Percentiles rank a stretch among this genome's conserved stretches.
Evolutionary conservation across 1,139 yeast species (phyloP).

Genomic region (Eremothecium gossypii): DNA sequence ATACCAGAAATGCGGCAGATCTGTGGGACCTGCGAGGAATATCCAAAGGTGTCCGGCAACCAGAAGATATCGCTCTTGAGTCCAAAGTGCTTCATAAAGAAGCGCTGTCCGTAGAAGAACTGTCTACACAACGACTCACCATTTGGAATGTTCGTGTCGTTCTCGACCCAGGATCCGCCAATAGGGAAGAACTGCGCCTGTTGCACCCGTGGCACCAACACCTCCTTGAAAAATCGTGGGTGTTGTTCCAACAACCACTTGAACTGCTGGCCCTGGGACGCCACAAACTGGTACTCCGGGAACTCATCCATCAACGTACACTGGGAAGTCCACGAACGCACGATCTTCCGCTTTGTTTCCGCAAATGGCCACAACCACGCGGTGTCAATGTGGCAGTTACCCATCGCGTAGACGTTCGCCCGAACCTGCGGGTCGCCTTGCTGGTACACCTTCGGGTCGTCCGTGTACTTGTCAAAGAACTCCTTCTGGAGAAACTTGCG

Average conservation of each 20-base stretch:
- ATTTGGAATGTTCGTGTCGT: constrained; percentile 87
- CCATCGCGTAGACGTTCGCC: constrained; percentile 66
- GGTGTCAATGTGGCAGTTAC: constrained; percentile 95
- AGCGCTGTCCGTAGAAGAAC: constrained; percentile 82
- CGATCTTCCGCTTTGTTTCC: constrained; percentile 83
- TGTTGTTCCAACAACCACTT: constrained; percentile 83
- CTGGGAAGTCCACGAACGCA: constrained; percentile 94
- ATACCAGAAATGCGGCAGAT: constrained; percentile 78
- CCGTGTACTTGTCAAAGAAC: constrained; percentile 55
- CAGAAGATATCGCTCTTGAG: constrained; percentile 66
- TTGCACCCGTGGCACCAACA: constrained; percentile 52
- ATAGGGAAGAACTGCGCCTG: constrained; percentile 76
- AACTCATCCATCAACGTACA: constrained; percentile 72
- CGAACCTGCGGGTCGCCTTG: constrained; percentile 27
- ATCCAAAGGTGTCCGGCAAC: constrained; percentile 97
- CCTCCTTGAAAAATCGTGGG: constrained; percentile 61
- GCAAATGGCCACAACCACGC: constrained; percentile 99
- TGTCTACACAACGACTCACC: constrained; percentile 90
- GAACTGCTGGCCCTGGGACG: constrained; percentile 93
- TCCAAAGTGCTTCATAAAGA: constrained; percentile 72
- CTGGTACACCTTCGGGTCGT: constrained; percentile 53
- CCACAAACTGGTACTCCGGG: constrained; percentile 90
- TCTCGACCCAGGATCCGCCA: constrained; percentile 98
- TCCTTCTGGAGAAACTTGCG: constrained; percentile 52
- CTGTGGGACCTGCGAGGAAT: constrained; percentile 91